These are phyloP conservation scores for Quercus alba DNA, from an alignment of 306 rosid species.

Conservation along the genomic window DNA sequence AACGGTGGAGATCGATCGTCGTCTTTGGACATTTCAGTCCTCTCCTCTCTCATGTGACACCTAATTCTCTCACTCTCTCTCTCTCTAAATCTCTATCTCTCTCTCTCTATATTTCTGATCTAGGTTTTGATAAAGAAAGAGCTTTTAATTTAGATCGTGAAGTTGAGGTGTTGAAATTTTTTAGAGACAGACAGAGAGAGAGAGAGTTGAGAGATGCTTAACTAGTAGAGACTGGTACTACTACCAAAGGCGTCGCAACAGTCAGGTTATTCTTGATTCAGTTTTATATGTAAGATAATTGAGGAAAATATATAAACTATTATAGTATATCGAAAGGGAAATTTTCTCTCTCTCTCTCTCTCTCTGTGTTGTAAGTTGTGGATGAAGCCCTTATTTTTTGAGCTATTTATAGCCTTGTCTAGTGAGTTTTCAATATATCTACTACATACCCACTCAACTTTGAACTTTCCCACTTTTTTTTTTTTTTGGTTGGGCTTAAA, in stretches of 20 bases:
- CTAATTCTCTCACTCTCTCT: neutral
- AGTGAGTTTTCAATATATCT: too few species aligned
- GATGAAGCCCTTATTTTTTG: neutral
- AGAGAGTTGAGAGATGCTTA: conserved; percentile 13
- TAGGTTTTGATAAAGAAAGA: conserved; percentile 16
- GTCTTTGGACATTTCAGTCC: conserved; percentile 54
- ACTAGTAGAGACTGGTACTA: neutral
- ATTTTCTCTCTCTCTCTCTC: too few species aligned
- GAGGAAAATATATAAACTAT: too few species aligned
- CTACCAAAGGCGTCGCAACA: conserved; percentile 1
- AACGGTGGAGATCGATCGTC: conserved; percentile 60
- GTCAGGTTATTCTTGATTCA: neutral
- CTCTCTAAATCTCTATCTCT: neutral
- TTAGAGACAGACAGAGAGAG: conserved; percentile 8
- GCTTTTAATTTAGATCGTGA: conserved; percentile 32
- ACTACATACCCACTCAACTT: too few species aligned
- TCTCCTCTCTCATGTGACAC: conserved; percentile 44
- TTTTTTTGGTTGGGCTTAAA: neutral
- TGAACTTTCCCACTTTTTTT: neutral
- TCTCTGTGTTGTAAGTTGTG: neutral
- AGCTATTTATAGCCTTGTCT: neutral
- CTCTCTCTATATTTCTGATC: conserved; percentile 24
- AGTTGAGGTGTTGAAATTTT: neutral
- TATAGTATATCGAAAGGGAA: too few species aligned
- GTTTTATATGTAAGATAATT: neutral